Base-by-base conservation (phyloP, 2,329 filamentous ascomycete species). In the Diaporthe eres region DNA sequence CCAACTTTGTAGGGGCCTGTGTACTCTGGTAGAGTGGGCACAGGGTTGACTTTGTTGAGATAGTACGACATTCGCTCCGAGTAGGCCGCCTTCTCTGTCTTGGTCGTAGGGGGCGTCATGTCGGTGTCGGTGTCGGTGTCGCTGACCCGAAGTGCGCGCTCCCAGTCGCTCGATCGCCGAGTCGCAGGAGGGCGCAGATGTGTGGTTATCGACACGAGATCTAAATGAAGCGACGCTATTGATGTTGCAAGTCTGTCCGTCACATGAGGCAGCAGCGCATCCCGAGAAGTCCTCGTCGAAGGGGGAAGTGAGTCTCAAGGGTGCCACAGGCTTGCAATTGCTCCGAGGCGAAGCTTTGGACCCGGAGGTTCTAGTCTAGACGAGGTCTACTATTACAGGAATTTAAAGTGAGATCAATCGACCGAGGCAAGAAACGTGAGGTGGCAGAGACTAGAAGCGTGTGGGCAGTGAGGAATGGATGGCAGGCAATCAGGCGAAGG, bases 1-100 rank as follows among this genome's bases (percentile, higher is more conserved):
- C 94, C 95, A 75, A 97, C 94, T 80, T 92, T 91, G 86, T 95
- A 92, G 0, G 94, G 93, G 0, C 94, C 95, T 1, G 92, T 92
- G 81, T 95, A 96, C 5, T 91, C 86, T 5, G 94, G 93, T 75
- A 97, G 95, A 1, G 88, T 84, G 1, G 94, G 94, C 6, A 95
- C 86, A 0, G 93, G 93, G 80, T 89, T 94, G 79, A 94, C 84
- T 60, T 86, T 86, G 19, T 89, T 87, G n/a, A 91, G 80, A 76
- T 88, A 86, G 13, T 86, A 84, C 61, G 85, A 83, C 80, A 89
- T 84, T 79, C 85, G 87, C 68, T 78, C 77, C 63, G 78, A 37
- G 25, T 77, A 76, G 44, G 76, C 76, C 31, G 57, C 70, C 68
- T 74, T 75, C 31, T 74, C 70, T 22, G 74, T 49, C 57, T 73